Percentiles rank a stretch among this genome's conserved stretches.
Evolutionary conservation across 805 yeast genomes (phyloP).

Genomic region (Scheffersomyces amazonensis): DNA sequence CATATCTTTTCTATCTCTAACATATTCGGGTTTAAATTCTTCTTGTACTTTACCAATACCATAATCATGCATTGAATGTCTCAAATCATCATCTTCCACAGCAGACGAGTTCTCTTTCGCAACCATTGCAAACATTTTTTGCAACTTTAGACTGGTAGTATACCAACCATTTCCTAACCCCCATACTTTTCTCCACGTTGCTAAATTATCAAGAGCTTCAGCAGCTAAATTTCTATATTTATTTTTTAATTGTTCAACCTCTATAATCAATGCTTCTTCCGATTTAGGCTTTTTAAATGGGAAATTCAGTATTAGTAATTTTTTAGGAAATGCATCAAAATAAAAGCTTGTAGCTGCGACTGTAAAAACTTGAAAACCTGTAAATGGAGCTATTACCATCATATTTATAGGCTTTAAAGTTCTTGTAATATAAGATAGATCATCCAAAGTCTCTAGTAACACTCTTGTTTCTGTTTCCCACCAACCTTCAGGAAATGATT

Average conservation of each 20-base stretch:
- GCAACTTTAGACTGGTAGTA: constrained; percentile 19
- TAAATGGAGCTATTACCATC: constrained; percentile 36
- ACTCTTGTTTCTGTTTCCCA: constrained; percentile 17
- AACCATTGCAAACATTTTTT: constrained; percentile 16
- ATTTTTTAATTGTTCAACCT: constrained; percentile 10
- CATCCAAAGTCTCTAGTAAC: constrained; percentile 18
- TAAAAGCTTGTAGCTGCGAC: constrained; percentile 31
- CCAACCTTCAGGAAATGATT: constrained; percentile 26
- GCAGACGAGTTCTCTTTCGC: constrained; percentile 7
- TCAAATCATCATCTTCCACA: constrained; percentile 16
- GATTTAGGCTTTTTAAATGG: constrained; percentile 3
- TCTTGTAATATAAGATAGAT: constrained; percentile 18
- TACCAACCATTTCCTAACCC: constrained; percentile 29
- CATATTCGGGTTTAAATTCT: constrained; percentile 10
- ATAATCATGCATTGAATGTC: constrained; percentile 27
- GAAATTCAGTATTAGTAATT: constrained; percentile 7
- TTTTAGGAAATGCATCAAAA: constrained; percentile 23
- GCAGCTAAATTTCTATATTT: constrained; percentile 18
- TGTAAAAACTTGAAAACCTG: constrained; percentile 36
- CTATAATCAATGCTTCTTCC: background rate
- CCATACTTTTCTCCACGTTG: constrained; percentile 27
- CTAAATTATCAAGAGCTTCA: constrained; percentile 18
- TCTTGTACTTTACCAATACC: constrained; percentile 27
- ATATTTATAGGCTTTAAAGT: constrained; percentile 16
- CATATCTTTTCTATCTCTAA: constrained; percentile 10